These are phyloP conservation scores for Pleurostoma richardsiae DNA, from an alignment of 2,329 filamentous ascomycete genomes.

Conservation along the genomic window DNA sequence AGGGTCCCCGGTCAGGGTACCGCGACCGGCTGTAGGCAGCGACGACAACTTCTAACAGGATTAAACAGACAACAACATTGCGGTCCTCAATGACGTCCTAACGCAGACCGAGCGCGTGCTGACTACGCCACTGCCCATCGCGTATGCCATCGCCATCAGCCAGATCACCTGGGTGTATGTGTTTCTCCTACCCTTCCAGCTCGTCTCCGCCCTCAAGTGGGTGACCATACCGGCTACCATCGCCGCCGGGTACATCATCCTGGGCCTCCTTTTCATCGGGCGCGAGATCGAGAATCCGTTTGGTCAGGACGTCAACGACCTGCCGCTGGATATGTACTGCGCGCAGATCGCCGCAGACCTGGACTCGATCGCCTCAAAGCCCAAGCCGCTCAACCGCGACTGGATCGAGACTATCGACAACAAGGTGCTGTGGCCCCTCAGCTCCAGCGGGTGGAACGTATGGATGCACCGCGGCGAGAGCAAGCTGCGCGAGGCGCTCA, in stretches of 20 bases:
- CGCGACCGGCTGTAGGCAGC: too few relatives aligned
- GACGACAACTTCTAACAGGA: neutral
- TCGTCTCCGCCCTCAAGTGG: constrained; percentile 56
- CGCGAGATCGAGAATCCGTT: constrained; percentile 68
- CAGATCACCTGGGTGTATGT: constrained; percentile 78
- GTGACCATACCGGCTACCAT: constrained; percentile 66
- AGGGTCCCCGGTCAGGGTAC: too few relatives aligned
- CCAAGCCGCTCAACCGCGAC: constrained; percentile 42
- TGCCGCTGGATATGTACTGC: constrained; percentile 61
- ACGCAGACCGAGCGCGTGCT: constrained; percentile 67
- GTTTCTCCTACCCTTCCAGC: constrained; percentile 67
- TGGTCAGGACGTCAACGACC: constrained; percentile 63
- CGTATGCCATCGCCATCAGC: constrained; percentile 70
- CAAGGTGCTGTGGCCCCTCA: constrained; percentile 33
- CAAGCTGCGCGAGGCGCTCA: constrained; percentile 37
- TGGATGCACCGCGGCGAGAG: constrained; percentile 43
- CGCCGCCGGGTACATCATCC: constrained; percentile 65
- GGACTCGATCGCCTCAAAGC: constrained; percentile 54
- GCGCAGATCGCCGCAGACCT: constrained; percentile 59
- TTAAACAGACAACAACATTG: constrained; percentile 34
- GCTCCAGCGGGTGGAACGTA: constrained; percentile 36
- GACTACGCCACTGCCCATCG: constrained; percentile 66
- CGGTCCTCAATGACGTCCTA: constrained; percentile 59
- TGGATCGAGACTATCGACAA: constrained; percentile 38
- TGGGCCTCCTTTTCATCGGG: constrained; percentile 62